Percentiles rank a stretch among this genome's conserved stretches.
phyloP scores from a whole-genome alignment of 2,329 filamentous ascomycete genomes.

The Cryoendolithus antarcticus region DNA sequence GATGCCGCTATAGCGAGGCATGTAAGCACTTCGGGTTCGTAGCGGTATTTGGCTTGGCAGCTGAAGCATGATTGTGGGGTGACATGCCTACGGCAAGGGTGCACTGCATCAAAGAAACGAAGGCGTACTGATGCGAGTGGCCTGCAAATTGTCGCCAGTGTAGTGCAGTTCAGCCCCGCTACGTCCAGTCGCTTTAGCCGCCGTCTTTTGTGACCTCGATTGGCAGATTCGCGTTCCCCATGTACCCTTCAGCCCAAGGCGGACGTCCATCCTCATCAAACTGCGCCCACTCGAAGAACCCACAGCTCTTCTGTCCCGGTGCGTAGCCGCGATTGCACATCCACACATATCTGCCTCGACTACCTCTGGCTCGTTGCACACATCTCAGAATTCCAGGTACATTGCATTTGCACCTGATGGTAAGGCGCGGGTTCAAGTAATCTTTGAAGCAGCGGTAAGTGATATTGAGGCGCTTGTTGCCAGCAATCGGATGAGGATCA shows the following conservation, averaged over 20 bases:
- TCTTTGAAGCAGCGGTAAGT: slow-evolving; percentile 82
- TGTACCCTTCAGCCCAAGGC: slow-evolving; percentile 38
- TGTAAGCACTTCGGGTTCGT: no score
- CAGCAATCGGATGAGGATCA: slow-evolving; percentile 71
- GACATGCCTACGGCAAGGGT: no score
- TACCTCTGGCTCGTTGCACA: slow-evolving; percentile 66
- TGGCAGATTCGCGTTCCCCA: slow-evolving; percentile 21
- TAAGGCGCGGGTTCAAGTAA: slow-evolving; percentile 62
- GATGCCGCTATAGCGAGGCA: no score
- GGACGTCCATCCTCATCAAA: slow-evolving; percentile 82
- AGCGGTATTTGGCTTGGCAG: no score
- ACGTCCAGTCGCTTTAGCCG: no score
- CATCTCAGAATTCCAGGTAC: slow-evolving; percentile 60
- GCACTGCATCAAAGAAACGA: no score
- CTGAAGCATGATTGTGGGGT: no score
- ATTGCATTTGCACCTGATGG: slow-evolving; percentile 64
- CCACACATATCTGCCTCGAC: slow-evolving; percentile 76
- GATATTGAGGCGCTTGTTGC: slow-evolving; percentile 75
- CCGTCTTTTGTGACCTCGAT: no score
- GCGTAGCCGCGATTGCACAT: slow-evolving; percentile 74
- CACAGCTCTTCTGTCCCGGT: slow-evolving; percentile 52
- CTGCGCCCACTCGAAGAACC: slow-evolving; percentile 73
- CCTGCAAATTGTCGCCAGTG: no score
- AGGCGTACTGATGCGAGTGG: no score
- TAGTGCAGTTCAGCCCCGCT: no score